A percentile compares a stretch with the other conserved stretches of the same genome.
Conservation (phyloP, 1,139 yeast species). For the Oligophagozyma castellii region DNA sequence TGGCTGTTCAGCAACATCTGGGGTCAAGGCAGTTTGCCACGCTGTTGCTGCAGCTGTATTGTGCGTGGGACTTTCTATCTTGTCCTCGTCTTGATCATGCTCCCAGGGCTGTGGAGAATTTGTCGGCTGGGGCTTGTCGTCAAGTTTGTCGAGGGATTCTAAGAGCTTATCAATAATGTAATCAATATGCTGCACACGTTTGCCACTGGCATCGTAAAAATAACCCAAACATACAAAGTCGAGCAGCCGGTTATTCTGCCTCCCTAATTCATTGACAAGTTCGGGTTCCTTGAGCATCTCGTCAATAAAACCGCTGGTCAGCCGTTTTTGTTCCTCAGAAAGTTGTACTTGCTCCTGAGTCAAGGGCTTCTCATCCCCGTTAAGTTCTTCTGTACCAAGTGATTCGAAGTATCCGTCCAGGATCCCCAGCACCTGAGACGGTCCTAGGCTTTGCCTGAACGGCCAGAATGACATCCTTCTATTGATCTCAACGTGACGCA, state of each 20-base stretch:
- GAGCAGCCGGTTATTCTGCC: conserved; percentile 33
- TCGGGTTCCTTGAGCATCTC: conserved; percentile 50
- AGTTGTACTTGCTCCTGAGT: conserved; percentile 10
- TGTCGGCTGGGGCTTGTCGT: conserved; percentile 3
- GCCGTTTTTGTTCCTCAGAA: conserved; percentile 25
- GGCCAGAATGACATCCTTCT: conserved; percentile 34
- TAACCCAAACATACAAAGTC: conserved; percentile 35
- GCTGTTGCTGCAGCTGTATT: too few species aligned
- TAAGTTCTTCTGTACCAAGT: background rate
- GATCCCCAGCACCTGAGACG: conserved; percentile 25
- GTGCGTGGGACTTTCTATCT: conserved; percentile 11
- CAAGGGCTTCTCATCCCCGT: background rate
- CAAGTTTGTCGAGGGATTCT: conserved; percentile 11
- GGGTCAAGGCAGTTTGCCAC: too few species aligned
- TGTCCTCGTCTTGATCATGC: conserved; percentile 2
- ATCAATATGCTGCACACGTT: conserved; percentile 31
- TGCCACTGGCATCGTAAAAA: conserved; percentile 17
- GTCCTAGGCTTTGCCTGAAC: conserved; percentile 29
- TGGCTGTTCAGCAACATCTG: conserved; percentile 7
- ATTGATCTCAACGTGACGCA: too few species aligned
- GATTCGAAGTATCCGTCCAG: conserved; percentile 25
- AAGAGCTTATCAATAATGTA: conserved; percentile 19
- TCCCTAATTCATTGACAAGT: conserved; percentile 37
- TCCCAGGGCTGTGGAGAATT: conserved; percentile 1
- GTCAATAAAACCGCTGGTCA: conserved; percentile 49